These are phyloP conservation scores for Lantana camara DNA, from an alignment of 257 asterid species.

Conservation along the genomic window DNA sequence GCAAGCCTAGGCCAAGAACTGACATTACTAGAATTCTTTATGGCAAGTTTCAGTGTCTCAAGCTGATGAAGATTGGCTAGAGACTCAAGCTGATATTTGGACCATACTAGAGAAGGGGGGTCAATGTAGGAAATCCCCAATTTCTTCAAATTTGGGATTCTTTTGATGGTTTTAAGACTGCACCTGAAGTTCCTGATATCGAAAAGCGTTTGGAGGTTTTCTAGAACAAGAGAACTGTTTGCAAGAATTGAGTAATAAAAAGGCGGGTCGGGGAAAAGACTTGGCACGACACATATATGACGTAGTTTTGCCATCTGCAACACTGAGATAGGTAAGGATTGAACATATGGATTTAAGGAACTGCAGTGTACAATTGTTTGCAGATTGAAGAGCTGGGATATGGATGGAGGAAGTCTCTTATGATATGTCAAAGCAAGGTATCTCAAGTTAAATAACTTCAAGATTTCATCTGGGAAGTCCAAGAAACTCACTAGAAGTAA, in stretches of 20 bases:
- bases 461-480: no score
- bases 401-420: no score
- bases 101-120: constrained; percentile 4
- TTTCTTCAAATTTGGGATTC: constrained; percentile 15
- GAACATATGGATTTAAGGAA: no score
- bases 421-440: no score
- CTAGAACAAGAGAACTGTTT: constrained; percentile 14
- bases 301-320: no score
- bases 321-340: no score
- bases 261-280: background rate
- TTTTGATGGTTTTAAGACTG: background rate
- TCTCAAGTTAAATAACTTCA: no score
- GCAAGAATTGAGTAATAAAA: background rate
- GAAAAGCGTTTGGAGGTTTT: constrained; percentile 24
- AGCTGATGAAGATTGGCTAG: constrained; percentile 17
- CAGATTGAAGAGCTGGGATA: no score
- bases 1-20: no score
- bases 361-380: no score
- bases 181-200: constrained; percentile 1
- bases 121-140: constrained; percentile 8
- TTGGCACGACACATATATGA: no score
- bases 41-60: constrained; percentile 10
- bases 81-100: constrained; percentile 6
- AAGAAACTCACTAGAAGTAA: no score
- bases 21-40: background rate